Evolutionary conservation across 352 stramenopile genomes (phyloP).

Genomic region (Globisporangium splendens): DNA sequence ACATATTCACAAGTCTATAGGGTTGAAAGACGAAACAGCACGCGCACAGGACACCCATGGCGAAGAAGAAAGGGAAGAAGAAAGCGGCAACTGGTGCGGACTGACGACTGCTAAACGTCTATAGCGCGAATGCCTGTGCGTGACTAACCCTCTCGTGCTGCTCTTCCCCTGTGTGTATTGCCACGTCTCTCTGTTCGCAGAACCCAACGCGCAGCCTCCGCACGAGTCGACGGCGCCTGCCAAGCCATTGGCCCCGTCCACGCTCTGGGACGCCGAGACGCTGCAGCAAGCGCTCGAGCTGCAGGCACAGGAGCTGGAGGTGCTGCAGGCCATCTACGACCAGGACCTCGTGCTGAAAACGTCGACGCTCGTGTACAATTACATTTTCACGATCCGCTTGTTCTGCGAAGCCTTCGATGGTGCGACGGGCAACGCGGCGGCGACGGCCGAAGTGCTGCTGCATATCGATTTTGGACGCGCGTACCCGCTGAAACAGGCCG

Average conservation of each 20-base stretch:
- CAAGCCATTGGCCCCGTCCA: slow-evolving; percentile 6
- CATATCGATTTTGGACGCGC: slow-evolving; percentile 68
- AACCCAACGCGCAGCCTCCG: not conserved
- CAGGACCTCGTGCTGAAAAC: slow-evolving; percentile 62
- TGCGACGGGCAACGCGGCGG: slow-evolving; percentile 17
- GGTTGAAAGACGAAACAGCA: not conserved
- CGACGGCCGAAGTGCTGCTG: slow-evolving; percentile 60
- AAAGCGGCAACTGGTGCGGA: slow-evolving; percentile 29
- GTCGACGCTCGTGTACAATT: slow-evolving; percentile 72
- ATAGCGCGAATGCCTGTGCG: too few species aligned
- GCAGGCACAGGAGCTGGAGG: slow-evolving; percentile 78
- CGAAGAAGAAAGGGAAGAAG: slow-evolving; percentile 79
- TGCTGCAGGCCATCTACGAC: slow-evolving; percentile 82
- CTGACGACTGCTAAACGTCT: too few species aligned
- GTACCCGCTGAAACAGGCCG: slow-evolving; percentile 63
- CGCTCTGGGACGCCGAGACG: slow-evolving; percentile 33
- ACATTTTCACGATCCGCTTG: slow-evolving; percentile 83
- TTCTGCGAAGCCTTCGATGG: slow-evolving; percentile 37
- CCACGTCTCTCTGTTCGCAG: not conserved
- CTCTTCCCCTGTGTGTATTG: not conserved
- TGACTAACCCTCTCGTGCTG: not conserved
- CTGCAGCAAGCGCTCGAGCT: slow-evolving; percentile 53
- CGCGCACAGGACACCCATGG: slow-evolving; percentile 33
- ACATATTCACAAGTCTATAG: not conserved
- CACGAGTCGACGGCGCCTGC: not conserved